Percentiles rank a stretch among this genome's conserved stretches.
phyloP scores from a whole-genome alignment of 257 asterid species.

The Salvia rosmarinus region DNA sequence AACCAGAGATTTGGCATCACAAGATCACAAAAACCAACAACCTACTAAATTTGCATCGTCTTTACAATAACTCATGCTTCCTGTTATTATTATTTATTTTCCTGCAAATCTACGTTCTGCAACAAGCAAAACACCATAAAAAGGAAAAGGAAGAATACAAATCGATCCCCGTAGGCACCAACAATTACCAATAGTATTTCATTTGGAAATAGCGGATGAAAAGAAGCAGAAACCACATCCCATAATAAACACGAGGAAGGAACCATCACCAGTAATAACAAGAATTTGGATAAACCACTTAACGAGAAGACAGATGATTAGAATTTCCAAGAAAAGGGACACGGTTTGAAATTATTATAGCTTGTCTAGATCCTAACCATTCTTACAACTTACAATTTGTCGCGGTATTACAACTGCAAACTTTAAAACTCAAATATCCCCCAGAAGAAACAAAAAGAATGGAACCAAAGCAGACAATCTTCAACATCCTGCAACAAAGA shows the following conservation, averaged over 20 bases:
- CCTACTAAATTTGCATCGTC: too few species aligned
- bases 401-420: slow-evolving; percentile 12
- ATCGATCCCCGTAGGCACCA: too few species aligned
- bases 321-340: background rate
- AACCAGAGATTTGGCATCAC: too few species aligned
- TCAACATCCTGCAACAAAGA: slow-evolving; percentile 28
- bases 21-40: too few species aligned
- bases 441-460: background rate
- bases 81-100: too few species aligned
- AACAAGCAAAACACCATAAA: too few species aligned
- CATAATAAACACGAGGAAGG: background rate
- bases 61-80: too few species aligned
- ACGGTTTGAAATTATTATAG: slow-evolving; percentile 21
- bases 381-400: slow-evolving; percentile 29
- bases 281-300: background rate
- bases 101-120: too few species aligned
- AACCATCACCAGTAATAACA: background rate
- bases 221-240: background rate
- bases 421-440: background rate
- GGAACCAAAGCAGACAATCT: background rate
- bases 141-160: too few species aligned
- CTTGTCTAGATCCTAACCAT: slow-evolving; percentile 24
- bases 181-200: background rate
- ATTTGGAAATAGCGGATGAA: background rate
- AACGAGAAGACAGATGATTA: background rate